Evolutionary conservation across 75 land plant species (phyloP).

Genomic region (Sequoiadendron giganteum): DNA sequence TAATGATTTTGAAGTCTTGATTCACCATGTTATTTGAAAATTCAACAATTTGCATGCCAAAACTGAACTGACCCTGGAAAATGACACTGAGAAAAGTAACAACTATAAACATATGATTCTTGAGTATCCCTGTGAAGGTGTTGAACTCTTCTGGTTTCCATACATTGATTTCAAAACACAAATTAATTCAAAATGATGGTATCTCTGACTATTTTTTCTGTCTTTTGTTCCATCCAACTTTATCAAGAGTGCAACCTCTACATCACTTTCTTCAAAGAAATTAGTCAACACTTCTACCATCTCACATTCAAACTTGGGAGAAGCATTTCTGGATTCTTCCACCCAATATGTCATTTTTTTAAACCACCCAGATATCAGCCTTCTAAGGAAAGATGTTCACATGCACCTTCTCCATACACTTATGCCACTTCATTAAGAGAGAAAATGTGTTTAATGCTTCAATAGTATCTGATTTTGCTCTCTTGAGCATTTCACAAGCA

Average conservation of each 20-base stretch:
- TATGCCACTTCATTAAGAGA: slow-evolving; percentile 42
- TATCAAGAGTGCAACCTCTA: slow-evolving; percentile 24
- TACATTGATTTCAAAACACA: too few species aligned
- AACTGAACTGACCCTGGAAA: too few species aligned
- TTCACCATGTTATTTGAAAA: too few species aligned
- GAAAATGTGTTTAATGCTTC: slow-evolving; percentile 53
- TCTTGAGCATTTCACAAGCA: slow-evolving; percentile 57
- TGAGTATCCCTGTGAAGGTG: too few species aligned
- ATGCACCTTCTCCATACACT: slow-evolving; percentile 14
- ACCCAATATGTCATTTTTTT: slow-evolving; percentile 39
- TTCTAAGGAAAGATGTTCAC: slow-evolving; percentile 33
- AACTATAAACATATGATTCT: too few species aligned
- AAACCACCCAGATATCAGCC: slow-evolving; percentile 60
- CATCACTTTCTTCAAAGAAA: slow-evolving; percentile 23
- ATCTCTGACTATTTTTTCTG: too few species aligned
- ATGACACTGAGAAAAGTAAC: too few species aligned
- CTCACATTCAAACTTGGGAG: slow-evolving; percentile 34
- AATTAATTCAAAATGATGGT: too few species aligned
- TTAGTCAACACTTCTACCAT: slow-evolving; percentile 56
- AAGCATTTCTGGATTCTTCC: slow-evolving; percentile 13
- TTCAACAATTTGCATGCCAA: too few species aligned
- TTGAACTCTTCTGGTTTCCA: too few species aligned
- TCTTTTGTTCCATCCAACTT: slow-evolving; percentile 46
- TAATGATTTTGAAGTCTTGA: too few species aligned
- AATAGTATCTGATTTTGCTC: slow-evolving; percentile 16